A percentile compares a stretch with the other conserved stretches of the same genome.
These are phyloP conservation scores for Ophiocordyceps australis DNA, from an alignment of 2,329 filamentous ascomycete species.

Conservation along the genomic window DNA sequence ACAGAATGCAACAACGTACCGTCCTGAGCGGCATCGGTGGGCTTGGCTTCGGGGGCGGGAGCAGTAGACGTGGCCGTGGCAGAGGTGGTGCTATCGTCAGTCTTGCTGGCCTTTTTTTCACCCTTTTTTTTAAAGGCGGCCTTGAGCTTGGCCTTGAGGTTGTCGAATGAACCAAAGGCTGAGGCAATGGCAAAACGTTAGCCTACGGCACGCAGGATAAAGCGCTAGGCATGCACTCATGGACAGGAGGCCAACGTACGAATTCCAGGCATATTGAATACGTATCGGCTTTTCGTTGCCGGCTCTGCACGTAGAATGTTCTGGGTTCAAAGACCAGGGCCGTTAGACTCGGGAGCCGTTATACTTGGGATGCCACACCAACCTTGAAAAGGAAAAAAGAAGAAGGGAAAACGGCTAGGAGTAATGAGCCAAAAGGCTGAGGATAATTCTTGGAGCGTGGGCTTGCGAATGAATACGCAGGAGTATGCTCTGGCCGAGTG, in stretches of 20 bases:
- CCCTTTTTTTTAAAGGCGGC: constrained; percentile 30
- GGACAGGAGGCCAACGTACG: constrained; percentile 19
- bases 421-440: background rate
- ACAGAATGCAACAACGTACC: no score
- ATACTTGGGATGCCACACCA: no score
- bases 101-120: constrained; percentile 12
- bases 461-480: background rate
- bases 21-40: constrained; percentile 11
- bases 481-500: background rate
- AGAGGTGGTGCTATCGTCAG: constrained; percentile 6
- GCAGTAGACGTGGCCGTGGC: constrained; percentile 10
- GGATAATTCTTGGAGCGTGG: background rate
- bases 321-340: no score
- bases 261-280: constrained; percentile 31
- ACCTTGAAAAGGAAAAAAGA: no score
- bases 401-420: constrained; percentile 1
- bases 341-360: no score
- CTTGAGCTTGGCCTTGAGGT: constrained; percentile 37
- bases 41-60: constrained; percentile 16
- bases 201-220: background rate
- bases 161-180: constrained; percentile 33
- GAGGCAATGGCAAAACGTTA: constrained; percentile 1
- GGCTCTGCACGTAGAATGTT: constrained; percentile 1
- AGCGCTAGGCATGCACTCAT: background rate
- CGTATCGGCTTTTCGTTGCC: no score